These are phyloP conservation scores for Saposhnikovia divaricata DNA, from an alignment of 129 eudicot species.

Conservation along the genomic window DNA sequence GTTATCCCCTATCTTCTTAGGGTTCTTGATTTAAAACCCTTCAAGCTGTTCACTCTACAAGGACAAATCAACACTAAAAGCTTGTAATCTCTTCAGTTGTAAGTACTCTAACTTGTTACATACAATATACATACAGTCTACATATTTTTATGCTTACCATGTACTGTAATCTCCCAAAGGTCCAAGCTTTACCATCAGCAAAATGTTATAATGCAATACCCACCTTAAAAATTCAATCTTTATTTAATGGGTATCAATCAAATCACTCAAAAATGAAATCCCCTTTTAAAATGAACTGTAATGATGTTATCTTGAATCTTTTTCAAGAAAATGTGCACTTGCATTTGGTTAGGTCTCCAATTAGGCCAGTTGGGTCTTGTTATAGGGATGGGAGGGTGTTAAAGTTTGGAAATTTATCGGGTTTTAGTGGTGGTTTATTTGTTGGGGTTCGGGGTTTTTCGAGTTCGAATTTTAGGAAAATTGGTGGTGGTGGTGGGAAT, in stretches of 20 bases:
- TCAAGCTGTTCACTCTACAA: neutral
- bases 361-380: slow-evolving; percentile 3
- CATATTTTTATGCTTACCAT: slow-evolving; percentile 18
- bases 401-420: neutral
- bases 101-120: neutral
- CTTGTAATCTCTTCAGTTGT: neutral
- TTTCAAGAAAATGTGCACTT: slow-evolving; percentile 12
- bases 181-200: slow-evolving; percentile 37
- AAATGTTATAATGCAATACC: slow-evolving; percentile 26
- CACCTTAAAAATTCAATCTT: slow-evolving; percentile 43
- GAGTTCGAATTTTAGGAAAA: slow-evolving; percentile 24
- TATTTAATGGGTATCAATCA: slow-evolving; percentile 17
- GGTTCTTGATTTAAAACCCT: neutral
- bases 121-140: no score
- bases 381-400: neutral
- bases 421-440: slow-evolving; percentile 1
- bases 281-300: slow-evolving; percentile 17
- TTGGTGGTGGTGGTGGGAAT: slow-evolving; percentile 24
- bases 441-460: slow-evolving; percentile 37
- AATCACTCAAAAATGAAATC: slow-evolving; percentile 8
- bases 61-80: neutral
- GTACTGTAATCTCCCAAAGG: slow-evolving; percentile 53
- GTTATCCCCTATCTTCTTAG: neutral
- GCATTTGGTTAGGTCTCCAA: slow-evolving; percentile 15
- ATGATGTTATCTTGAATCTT: neutral